Base-by-base conservation (phyloP, 257 asterid species). In the Lycium ferocissimum region DNA sequence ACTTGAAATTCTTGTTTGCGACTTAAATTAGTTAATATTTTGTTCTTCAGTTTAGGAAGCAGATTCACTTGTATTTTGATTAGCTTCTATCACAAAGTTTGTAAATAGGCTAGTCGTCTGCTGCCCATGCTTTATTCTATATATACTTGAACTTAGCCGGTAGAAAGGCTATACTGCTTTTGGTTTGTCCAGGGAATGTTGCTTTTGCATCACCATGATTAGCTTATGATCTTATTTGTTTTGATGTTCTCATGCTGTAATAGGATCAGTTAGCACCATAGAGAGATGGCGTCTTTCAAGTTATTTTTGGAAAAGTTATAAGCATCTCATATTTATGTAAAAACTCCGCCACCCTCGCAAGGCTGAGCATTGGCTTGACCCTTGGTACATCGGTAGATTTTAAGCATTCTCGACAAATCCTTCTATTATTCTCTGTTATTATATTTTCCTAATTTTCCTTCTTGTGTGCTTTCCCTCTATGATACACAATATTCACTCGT, bases 1-100 rank as follows among this genome's bases (percentile, higher is more conserved):
- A 76, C 62, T 76, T 51, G 62, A 76, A 76, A 51, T 76, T 76
- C 63, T 51, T 76, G 63, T 76, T 76, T 22, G n/a, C n/a, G 1
- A 76, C 45, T 22, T 76, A 76, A 76, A 51, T 22, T 76, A 61
- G 81, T n/a, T 22, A 2, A 6, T 76, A 13, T 51, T 75, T 13
- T 76, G 62, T 3, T 12, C 22, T 20, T 51, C 1, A 22, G 62
- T 51, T 51, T 33, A 49, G 38, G 22, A 49, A 75, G 57, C 3
- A 26, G 11, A 22, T 13, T 75, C 62, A 22, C 45, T 22, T 22
- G 2, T 49, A 20, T 22, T 75, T 49, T 75, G 76, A 6, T 67
- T 49, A 22, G 81, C 8, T 51, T 47, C 17, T 49, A 49, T 9
- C 10, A 22, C 22, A 22, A 49, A 75, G 8, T 49, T 20, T 14